Percentiles rank a stretch among this genome's conserved stretches.
These are phyloP conservation scores for Rhizophlyctis rosea DNA, from an alignment of 192 early-diverging fungal genomes.

Conservation along the genomic window DNA sequence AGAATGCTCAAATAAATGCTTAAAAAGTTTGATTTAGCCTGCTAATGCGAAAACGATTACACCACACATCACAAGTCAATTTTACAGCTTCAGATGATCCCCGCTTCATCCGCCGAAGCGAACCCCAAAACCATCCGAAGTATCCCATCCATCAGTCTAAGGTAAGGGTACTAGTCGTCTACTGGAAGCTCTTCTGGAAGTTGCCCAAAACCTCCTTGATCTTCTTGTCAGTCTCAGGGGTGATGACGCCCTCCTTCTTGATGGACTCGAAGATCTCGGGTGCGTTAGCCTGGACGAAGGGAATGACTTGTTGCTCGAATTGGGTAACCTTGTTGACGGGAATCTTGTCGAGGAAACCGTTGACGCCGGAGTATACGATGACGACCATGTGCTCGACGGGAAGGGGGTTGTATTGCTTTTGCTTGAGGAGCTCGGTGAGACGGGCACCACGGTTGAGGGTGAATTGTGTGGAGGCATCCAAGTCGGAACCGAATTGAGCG, in stretches of 20 bases:
- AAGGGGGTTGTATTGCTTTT: slow-evolving; percentile 96
- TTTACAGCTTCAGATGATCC: neutral
- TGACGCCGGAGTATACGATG: slow-evolving; percentile 98
- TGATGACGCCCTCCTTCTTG: slow-evolving; percentile 85
- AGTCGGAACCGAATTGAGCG: slow-evolving; percentile 99
- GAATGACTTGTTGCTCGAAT: slow-evolving; percentile 89
- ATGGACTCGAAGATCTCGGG: slow-evolving; percentile 84
- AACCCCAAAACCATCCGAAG: neutral
- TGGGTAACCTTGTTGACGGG: slow-evolving; percentile 88
- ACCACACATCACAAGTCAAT: no score
- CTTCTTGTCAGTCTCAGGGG: slow-evolving; percentile 86
- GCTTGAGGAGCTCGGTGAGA: slow-evolving; percentile 98
- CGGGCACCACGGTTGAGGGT: slow-evolving; percentile 99
- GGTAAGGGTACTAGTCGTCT: no score
- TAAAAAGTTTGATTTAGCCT: no score
- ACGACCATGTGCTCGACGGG: slow-evolving; percentile 97
- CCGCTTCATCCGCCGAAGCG: neutral
- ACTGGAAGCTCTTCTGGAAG: slow-evolving; percentile 44
- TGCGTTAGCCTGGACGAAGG: slow-evolving; percentile 85
- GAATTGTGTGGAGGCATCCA: slow-evolving; percentile 99
- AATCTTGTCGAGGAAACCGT: slow-evolving; percentile 99
- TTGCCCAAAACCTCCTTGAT: slow-evolving; percentile 75
- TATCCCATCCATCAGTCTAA: no score
- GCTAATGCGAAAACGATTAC: no score
- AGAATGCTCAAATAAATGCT: no score